phyloP scores from a whole-genome alignment of 2,329 filamentous ascomycete genomes.

The Mycosphaerella sp. region DNA sequence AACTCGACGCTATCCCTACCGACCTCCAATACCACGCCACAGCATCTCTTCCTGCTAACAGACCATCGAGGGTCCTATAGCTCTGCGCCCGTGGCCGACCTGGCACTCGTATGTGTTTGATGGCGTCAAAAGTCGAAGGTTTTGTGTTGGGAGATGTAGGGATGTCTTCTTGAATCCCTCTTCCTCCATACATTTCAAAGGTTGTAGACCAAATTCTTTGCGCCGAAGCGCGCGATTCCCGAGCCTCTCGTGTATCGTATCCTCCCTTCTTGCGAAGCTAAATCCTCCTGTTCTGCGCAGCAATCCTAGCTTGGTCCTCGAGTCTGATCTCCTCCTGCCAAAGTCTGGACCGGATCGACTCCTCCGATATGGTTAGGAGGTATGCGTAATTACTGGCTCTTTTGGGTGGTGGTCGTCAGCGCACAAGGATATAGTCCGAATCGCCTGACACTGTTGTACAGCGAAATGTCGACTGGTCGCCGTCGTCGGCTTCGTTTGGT shows the following conservation, averaged over 20 bases:
- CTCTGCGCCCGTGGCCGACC: constrained; percentile 26
- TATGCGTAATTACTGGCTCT: too few relatives aligned
- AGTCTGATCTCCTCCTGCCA: too few relatives aligned
- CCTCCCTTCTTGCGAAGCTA: background rate
- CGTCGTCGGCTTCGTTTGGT: too few relatives aligned
- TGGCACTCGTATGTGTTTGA: constrained; percentile 20
- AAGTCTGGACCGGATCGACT: too few relatives aligned
- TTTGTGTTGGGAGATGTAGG: background rate
- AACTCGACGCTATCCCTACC: constrained; percentile 39
- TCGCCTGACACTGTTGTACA: too few relatives aligned
- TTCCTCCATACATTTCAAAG: constrained; percentile 7
- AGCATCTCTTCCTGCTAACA: constrained; percentile 20
- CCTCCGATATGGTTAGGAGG: too few relatives aligned
- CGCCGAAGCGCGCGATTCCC: constrained; percentile 1
- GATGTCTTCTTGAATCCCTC: background rate
- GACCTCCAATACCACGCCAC: constrained; percentile 45
- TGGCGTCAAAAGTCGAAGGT: constrained; percentile 21
- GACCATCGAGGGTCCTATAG: constrained; percentile 28
- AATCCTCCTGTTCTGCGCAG: too few relatives aligned
- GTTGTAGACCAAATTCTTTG: background rate
- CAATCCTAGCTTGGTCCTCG: too few relatives aligned
- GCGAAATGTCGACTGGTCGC: too few relatives aligned
- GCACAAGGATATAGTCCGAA: too few relatives aligned
- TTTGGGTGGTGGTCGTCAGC: too few relatives aligned
- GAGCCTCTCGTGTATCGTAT: background rate